Conservation (phyloP, 169 alveolate genomes). For the Sarcocystis neurona region DNA sequence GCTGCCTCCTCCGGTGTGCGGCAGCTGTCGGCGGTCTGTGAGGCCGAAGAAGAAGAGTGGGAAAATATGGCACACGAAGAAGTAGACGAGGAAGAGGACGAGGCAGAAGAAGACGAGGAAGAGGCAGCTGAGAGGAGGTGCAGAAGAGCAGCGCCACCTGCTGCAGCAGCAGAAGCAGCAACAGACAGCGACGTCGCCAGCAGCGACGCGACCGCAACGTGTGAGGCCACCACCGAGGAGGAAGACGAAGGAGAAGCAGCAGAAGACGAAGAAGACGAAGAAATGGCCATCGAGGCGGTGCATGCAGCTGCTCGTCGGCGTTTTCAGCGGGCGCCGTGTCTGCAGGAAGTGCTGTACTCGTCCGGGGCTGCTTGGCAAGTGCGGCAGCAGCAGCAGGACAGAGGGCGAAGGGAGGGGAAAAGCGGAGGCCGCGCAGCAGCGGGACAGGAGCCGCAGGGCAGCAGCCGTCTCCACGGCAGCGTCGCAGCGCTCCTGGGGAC, state of each 20-base stretch:
- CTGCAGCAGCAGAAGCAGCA: constrained; percentile 60
- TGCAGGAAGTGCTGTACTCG: not conserved
- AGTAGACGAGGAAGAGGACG: constrained; percentile 48
- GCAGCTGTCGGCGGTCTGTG: not conserved
- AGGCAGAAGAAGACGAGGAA: not conserved
- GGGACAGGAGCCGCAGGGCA: not conserved
- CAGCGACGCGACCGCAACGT: constrained; percentile 55
- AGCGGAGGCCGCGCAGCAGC: not conserved
- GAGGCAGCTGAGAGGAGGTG: not conserved
- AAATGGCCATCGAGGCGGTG: constrained; percentile 24
- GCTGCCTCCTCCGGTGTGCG: not conserved
- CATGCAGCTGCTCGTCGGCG: constrained; percentile 28
- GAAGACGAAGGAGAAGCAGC: constrained; percentile 65
- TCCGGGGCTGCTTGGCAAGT: too few species aligned
- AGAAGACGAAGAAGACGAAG: constrained; percentile 64
- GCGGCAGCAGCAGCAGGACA: not conserved
- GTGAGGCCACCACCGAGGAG: constrained; percentile 48
- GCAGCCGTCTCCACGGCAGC: not conserved
- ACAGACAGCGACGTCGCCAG: constrained; percentile 72
- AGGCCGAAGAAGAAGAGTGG: not conserved
- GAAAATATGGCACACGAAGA: constrained; percentile 5
- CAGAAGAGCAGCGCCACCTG: not conserved
- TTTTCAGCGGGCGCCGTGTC: not conserved
- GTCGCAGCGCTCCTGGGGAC: not conserved
- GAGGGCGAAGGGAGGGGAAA: not conserved